Conservation (phyloP, 202 grass and related monocot species). For the Schoenoplectus tabernaemontani region DNA sequence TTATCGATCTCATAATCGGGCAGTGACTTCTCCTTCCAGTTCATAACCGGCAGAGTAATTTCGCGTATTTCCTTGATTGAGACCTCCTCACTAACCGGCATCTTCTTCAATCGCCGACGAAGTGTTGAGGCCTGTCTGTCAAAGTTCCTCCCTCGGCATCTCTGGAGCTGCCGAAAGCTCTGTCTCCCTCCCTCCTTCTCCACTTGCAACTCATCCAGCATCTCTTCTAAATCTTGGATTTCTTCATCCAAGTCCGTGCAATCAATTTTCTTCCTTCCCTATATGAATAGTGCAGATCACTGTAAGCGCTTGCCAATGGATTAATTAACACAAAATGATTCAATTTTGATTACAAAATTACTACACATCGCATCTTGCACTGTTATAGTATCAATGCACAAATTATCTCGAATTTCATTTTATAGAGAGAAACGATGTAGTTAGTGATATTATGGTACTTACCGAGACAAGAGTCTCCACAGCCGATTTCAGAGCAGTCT, state of each 20-base stretch:
- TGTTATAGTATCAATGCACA: background rate
- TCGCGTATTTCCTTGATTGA: conserved; percentile 55
- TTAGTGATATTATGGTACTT: background rate
- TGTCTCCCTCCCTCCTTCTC: conserved; percentile 49
- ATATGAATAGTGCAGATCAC: background rate
- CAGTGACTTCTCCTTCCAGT: background rate
- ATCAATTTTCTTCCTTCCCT: conserved; percentile 83
- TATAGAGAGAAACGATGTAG: background rate
- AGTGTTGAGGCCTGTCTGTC: conserved; percentile 68
- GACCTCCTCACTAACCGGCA: conserved; percentile 30
- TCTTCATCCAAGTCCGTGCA: conserved; percentile 46
- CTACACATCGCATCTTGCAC: background rate
- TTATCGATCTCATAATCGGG: background rate
- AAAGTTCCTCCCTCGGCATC: conserved; percentile 58
- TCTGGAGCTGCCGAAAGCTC: conserved; percentile 34
- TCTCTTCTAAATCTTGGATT: conserved; percentile 70
- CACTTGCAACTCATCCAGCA: conserved; percentile 54
- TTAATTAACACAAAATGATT: background rate
- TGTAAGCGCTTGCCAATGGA: background rate
- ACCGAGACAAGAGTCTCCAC: conserved; percentile 65
- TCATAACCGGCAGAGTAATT: conserved; percentile 38
- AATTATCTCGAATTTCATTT: background rate
- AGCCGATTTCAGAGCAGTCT: conserved; percentile 57
- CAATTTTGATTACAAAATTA: background rate
- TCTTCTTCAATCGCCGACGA: conserved; percentile 58